phyloP scores from a whole-genome alignment of 192 early-diverging fungal genomes.

The Oehlia diaphana region DNA sequence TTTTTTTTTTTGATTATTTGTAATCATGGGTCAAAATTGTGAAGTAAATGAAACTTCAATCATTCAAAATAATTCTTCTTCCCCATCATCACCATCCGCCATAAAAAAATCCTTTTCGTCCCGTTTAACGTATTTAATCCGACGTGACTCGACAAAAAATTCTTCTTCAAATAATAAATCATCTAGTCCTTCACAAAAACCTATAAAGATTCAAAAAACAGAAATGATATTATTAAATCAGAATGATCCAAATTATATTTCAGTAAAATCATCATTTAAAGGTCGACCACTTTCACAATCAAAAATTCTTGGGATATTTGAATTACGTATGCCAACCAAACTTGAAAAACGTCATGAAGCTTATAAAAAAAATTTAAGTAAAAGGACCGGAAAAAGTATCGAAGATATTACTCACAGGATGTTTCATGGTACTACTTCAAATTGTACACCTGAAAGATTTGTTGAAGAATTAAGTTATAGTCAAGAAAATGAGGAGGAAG shows the following conservation, averaged over 20 bases:
- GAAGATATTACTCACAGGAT: not conserved
- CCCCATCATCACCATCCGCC: not conserved
- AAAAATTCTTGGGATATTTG: not conserved
- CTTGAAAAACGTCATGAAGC: not conserved
- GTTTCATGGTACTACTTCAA: constrained; percentile 17
- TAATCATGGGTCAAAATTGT: not conserved
- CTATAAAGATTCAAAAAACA: not conserved
- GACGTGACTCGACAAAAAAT: not conserved
- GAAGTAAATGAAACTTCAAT: not conserved
- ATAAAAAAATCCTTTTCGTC: not conserved
- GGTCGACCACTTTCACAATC: not conserved
- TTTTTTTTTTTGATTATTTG: not conserved
- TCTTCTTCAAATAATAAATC: too few relatives aligned
- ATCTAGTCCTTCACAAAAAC: not conserved
- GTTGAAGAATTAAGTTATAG: not conserved
- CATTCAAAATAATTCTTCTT: not conserved
- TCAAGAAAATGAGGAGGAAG: not conserved
- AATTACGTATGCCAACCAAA: constrained; percentile 14
- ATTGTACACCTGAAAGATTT: constrained; percentile 17
- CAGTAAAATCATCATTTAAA: not conserved
- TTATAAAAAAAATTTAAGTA: constrained; percentile 1
- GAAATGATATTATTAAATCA: not conserved
- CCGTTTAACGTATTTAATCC: not conserved
- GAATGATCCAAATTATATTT: not conserved
- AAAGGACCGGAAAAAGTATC: not conserved